Base-by-base conservation (phyloP, 257 asterid genomes). In the Rauvolfia tetraphylla region DNA sequence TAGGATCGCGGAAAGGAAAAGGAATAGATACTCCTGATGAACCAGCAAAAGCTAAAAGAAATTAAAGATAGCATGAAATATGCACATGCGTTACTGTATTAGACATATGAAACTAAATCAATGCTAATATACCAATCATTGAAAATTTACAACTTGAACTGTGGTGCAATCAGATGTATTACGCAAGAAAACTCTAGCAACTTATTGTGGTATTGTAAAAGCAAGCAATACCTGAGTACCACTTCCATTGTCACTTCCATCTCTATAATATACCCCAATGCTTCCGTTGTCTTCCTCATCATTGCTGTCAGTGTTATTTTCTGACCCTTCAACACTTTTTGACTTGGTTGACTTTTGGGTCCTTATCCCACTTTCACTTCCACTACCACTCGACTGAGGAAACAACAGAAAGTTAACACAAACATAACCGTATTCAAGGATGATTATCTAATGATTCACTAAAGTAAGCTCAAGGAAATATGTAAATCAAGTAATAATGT, bases 211-310 rank as follows among this genome's bases (percentile, higher is more conserved):
- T 33, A 65, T 65, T 65, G 14, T 49, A 27, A 0, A 65, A 53
- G 25, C 1, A 66, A 36, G 73, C 56, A 75, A 72, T 83, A 85
- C 89, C 89, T 85, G 89, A 22, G 85, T 83, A 63, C 87, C 84
- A 67, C 89, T 85, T 81, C 87, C 89, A 67, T 85, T 85, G 82
- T 85, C 89, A 33, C 89, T 85, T 76, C 85, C 85, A 38, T 80
- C 79, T 75, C 80, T 65, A 63, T 36, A 79, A 13, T 80, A 76
- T 74, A 83, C 76, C 72, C 83, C 88, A 72, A 76, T 72, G 81
- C 88, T 85, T n/a, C 79, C 81, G 48, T 80, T 77, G 53, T 83
- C 87, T 76, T 80, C 85, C 73, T 83, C 87, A 58, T 81, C 84
- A 71, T 85, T 81, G 75, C 85, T 81, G 75, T 79, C 83, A 9